Evolutionary conservation across 805 yeast species (phyloP).

Genomic region (Wickerhamiella sergipiensis): DNA sequence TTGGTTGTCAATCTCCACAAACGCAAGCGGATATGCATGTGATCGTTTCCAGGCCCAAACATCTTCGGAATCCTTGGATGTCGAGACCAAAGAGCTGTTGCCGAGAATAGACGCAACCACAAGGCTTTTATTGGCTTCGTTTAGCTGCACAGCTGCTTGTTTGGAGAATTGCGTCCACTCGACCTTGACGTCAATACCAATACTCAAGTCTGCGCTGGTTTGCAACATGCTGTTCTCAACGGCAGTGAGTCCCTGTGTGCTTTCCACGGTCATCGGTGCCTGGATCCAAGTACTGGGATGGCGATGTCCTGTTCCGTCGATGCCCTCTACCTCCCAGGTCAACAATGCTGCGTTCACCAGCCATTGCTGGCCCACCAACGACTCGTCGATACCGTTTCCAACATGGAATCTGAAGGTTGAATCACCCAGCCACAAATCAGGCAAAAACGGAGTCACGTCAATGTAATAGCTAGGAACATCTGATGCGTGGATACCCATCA

Average conservation of each 20-base stretch:
- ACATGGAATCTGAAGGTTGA: constrained; percentile 38
- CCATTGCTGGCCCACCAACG: constrained; percentile 20
- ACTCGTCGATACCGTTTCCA: constrained; percentile 21
- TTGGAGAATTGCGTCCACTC: not conserved
- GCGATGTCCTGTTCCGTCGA: constrained; percentile 16
- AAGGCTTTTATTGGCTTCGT: not conserved
- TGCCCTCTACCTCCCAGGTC: constrained; percentile 20
- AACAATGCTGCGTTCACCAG: constrained; percentile 22
- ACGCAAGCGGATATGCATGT: not conserved
- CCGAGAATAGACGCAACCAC: not conserved
- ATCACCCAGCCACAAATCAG: constrained; percentile 41
- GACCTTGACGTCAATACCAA: not conserved
- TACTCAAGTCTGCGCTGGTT: not conserved
- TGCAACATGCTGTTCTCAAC: not conserved
- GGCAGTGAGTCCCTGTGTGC: not conserved
- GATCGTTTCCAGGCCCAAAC: not conserved
- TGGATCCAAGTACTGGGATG: not conserved
- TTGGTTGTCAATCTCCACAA: not conserved
- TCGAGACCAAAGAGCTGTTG: not conserved
- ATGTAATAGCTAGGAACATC: constrained; percentile 58
- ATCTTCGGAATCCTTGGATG: not conserved
- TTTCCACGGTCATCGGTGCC: not conserved
- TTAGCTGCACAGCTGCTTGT: not conserved
- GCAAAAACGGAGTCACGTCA: constrained; percentile 58
- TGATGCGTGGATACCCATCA: constrained; percentile 60